Evolutionary conservation across 1,284 basidiomycete genomes (phyloP), one percentile per base, ranked within the genome.

Genomic region (Puccinia hordei): DNA sequence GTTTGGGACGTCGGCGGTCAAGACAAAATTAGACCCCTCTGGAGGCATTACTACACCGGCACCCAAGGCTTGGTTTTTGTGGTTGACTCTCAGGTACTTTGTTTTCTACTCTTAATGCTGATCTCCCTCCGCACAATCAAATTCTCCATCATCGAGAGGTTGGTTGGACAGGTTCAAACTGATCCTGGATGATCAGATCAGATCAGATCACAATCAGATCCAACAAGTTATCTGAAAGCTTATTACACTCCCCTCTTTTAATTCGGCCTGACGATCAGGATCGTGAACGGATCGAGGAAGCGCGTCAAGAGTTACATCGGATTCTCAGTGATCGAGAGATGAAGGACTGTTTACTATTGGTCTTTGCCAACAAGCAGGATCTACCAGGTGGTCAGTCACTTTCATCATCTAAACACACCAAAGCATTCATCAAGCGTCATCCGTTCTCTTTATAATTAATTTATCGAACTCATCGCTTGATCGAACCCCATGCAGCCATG

Each of bases 351-450:
- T 86, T 98, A 81, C 86, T 99, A 85, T 91, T 99, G 82, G 96
- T 99, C 49, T 99, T 99, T 88, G 96, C 97, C 30, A 99, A 98
- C 88, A 99, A 99, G 88, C 97, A 99, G 87, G 97, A 99, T 90
- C 87, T 99, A 82, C 95, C 95, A 19, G 95, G 94, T 85, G 95
- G 95, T 96, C 30, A 59, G 71, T 73, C 6, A 1, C 44, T 41
- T n/a, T 12, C 10, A 24, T n/a, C 24, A 59, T 12, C 22, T 9
- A 59, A 59, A 38, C 51, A 12, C 3, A 2, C 4, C 30, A 53
- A 55, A 22, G 5, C 59, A 24, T 44, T 19, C 22, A 33, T n/a
- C 66, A 33, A 15, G 44, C 27, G 24, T n/a, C 24, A 38, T 49
- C 49, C 19, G 35, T 73, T 27, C 77, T 65, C 59, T 68, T 12